Percentiles rank a stretch among this genome's conserved stretches.
Conservation (phyloP, 768 basidiomycete genomes). For the Phlegmacium glaucopus region DNA sequence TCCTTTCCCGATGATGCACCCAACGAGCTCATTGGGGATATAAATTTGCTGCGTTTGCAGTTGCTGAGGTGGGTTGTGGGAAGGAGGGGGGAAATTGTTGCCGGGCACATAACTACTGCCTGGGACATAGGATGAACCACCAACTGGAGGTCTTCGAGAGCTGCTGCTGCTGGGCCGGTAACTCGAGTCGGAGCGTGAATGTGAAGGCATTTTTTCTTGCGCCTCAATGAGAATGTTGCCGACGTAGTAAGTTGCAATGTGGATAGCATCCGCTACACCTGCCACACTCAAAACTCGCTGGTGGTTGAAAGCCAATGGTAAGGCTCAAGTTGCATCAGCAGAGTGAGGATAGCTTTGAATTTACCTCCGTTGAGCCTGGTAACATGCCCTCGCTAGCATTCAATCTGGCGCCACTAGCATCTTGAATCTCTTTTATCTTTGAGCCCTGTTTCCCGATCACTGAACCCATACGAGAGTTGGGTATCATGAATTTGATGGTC, state of each 20-base stretch:
- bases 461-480: slow-evolving; percentile 98
- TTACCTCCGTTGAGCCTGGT: slow-evolving; percentile 97
- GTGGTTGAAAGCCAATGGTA: slow-evolving; percentile 10
- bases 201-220: slow-evolving; percentile 76
- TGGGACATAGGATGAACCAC: slow-evolving; percentile 69
- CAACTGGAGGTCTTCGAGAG: slow-evolving; percentile 31
- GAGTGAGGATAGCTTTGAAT: slow-evolving; percentile 11
- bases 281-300: slow-evolving; percentile 97
- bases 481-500: slow-evolving; percentile 99
- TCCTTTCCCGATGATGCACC: slow-evolving; percentile 96
- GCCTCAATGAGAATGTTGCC: slow-evolving; percentile 96
- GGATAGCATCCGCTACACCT: slow-evolving; percentile 97
- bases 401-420: slow-evolving; percentile 92
- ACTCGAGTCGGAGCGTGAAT: slow-evolving; percentile 48
- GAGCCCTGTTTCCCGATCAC: slow-evolving; percentile 97
- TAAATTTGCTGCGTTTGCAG: slow-evolving; percentile 97
- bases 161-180: slow-evolving; percentile 68
- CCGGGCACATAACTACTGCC: slow-evolving; percentile 22
- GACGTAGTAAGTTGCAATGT: slow-evolving; percentile 99
- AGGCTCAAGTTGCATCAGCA: slow-evolving; percentile 11
- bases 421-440: slow-evolving; percentile 99
- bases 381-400: slow-evolving; percentile 99
- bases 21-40: slow-evolving; percentile 96
- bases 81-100: slow-evolving; percentile 33
- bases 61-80: slow-evolving; percentile 62